Conservation (phyloP, 495 filamentous ascomycete species). For the Neurospora sp. region DNA sequence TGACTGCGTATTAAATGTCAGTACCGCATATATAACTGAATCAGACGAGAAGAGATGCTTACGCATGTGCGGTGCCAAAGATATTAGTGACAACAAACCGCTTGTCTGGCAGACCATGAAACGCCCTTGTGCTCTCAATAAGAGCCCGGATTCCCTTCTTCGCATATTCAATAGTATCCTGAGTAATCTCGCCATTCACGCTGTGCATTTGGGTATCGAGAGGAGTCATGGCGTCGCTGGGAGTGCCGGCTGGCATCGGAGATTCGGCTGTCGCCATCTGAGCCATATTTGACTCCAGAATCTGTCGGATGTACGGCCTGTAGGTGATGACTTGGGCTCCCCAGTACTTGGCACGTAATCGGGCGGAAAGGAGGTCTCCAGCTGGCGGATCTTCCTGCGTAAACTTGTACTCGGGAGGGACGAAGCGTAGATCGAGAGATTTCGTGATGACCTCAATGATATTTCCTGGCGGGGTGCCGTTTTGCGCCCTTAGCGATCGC, state of each 20-base stretch:
- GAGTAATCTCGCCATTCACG: slow-evolving; percentile 28
- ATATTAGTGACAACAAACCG: slow-evolving; percentile 86
- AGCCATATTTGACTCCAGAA: slow-evolving; percentile 36
- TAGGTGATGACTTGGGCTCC: slow-evolving; percentile 86
- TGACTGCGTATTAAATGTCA: slow-evolving; percentile 46
- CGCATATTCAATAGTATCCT: slow-evolving; percentile 43
- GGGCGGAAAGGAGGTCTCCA: slow-evolving; percentile 67
- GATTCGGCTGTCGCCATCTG: slow-evolving; percentile 17
- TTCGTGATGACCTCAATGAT: slow-evolving; percentile 43
- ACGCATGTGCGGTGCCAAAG: slow-evolving; percentile 94
- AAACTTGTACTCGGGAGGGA: slow-evolving; percentile 47
- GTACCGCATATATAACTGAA: not conserved
- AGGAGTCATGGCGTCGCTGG: slow-evolving; percentile 11
- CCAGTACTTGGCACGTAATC: slow-evolving; percentile 88
- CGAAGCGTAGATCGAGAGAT: slow-evolving; percentile 34
- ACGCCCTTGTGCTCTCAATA: slow-evolving; percentile 75
- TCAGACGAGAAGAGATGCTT: slow-evolving; percentile 34
- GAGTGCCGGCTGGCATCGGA: slow-evolving; percentile 16
- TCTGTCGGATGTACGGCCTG: slow-evolving; percentile 66
- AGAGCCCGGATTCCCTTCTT: slow-evolving; percentile 57
- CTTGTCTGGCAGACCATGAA: slow-evolving; percentile 56
- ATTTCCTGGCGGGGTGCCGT: slow-evolving; percentile 2
- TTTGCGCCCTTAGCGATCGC: not conserved
- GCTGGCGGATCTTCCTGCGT: slow-evolving; percentile 56
- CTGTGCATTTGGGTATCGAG: not conserved